Base-by-base conservation (phyloP, 345 rosid genomes). In the Arabis hirsuta region DNA sequence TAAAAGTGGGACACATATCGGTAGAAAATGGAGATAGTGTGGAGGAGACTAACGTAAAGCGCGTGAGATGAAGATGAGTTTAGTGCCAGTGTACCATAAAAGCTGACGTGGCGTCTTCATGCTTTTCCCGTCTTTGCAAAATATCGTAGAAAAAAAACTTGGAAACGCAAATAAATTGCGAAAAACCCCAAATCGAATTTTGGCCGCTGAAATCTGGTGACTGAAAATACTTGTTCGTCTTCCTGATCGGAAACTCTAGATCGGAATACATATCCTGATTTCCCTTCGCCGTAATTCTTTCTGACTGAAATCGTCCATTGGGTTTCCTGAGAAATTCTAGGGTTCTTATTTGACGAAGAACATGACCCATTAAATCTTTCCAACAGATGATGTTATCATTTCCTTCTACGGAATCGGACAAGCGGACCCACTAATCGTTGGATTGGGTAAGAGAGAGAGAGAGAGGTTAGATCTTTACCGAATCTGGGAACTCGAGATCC, bases 391-490 rank as follows among this genome's bases (percentile, higher is more conserved):
- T 56, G 24, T 47, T 57, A 42, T 26, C 41, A 27, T 22, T 65
- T 48, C 48, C 12, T 67, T 60, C 41, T 20, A 52, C 55, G 50
- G n/a, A 67, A 29, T 74, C 67, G 41, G 16, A 51, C 39, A 65
- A 45, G 20, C 10, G 19, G 50, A 75, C 24, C 16, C 8, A 47
- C 0, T 54, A 41, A 53, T 62, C 79, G 4, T 60, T 29, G 38
- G 57, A 34, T 60, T 67, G 13, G n/a, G 64, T 47, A 29, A 54
- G 73, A 45, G 65, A 27, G 29, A 16, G 16, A 16, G 16, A 27
- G 29, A 54, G 65, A 69, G 76, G 76, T 76, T 70, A 70, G 76
- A 55, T 70, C 61, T 70, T 70, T 53, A 45, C 67, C 68, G 76
- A 76, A 51, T 64, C 72, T 70, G 61, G 61, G 72, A 76, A 57